Base-by-base conservation (phyloP, 257 asterid species). In the Jacaranda copaia region DNA sequence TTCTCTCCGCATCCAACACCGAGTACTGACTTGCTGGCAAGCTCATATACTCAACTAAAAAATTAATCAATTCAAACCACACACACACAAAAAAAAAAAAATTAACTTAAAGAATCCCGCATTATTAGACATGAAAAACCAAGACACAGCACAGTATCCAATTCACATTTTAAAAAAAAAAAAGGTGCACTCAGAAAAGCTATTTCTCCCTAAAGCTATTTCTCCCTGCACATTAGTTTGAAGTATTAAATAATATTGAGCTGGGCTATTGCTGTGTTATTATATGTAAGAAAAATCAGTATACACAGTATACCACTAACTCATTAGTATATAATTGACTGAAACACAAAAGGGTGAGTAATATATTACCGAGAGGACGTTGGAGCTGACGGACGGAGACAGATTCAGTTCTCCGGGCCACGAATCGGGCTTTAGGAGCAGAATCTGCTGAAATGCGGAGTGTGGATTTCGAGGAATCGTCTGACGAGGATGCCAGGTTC, bases 11-110 rank as follows among this genome's bases (percentile, higher is more conserved):
- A 78, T 93, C 98, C 90, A 96, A 80, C 87, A 96, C 99, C 60
- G 99, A 96, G 89, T 91, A 96, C 82, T 93, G 98, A 85, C 99
- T 93, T 61, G 98, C 98, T 4, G 97, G 98, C 96, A 96, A 83
- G 76, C 98, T 91, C 99, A 93, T 93, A 75, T 96, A 96, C 87
- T 93, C 97, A 60, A 73, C 98, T 91, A 74, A 51, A 81, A 48
- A 57, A 64, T 61, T 35, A 64, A 58, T n/a, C 78, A 51, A 66
- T 8, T 25, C 32, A 25, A 58, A 55, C n/a, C n/a, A n/a, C n/a
- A n/a, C n/a, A n/a, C n/a, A n/a, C n/a, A n/a, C n/a, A n/a, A 3
- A 39, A 64, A 11, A 38, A 48, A 49, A 59, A 42, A 48, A 32
- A 61, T 51, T 20, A 56, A 43, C 43, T 59, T 19, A 18, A 6